A percentile compares a stretch with the other conserved stretches of the same genome.
Evolutionary conservation across 2,329 filamentous ascomycete species (phyloP).

Genomic region (Hypoxylon sp.): DNA sequence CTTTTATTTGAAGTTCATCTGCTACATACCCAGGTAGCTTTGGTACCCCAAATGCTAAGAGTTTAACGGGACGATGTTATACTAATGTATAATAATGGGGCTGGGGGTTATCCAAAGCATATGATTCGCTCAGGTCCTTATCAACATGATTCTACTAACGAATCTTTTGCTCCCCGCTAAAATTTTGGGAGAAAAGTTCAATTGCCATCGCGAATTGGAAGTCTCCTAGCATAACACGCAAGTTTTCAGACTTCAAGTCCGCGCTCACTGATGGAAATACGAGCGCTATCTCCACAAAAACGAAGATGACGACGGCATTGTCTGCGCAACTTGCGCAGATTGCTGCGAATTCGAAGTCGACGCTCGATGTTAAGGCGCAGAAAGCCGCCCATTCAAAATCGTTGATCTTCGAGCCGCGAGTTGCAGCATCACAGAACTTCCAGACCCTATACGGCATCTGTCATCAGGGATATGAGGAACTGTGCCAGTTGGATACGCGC

Average conservation of each 20-base stretch:
- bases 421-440: constrained; percentile 90
- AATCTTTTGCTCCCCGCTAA: constrained; percentile 48
- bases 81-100: constrained; percentile 21
- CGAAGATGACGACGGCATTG: constrained; percentile 83
- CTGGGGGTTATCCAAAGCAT: constrained; percentile 25
- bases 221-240: constrained; percentile 1
- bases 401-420: constrained; percentile 88
- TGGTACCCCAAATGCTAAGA: constrained; percentile 12
- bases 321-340: constrained; percentile 95
- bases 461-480: constrained; percentile 88
- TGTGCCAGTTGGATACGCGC: constrained; percentile 86
- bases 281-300: constrained; percentile 2
- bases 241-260: constrained; percentile 13
- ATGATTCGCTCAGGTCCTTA: constrained; percentile 46
- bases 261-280: constrained; percentile 40
- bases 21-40: background rate
- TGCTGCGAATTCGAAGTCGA: constrained; percentile 88
- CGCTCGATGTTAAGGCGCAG: constrained; percentile 93
- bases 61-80: constrained; percentile 5
- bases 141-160: constrained; percentile 42
- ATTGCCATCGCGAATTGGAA: constrained; percentile 31
- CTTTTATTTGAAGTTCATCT: background rate
- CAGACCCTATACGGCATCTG: constrained; percentile 90
- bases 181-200: constrained; percentile 47
- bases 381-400: constrained; percentile 94